These are phyloP conservation scores for Stephanodiscus triporus DNA, from an alignment of 108 stramenopile species.

Conservation along the genomic window DNA sequence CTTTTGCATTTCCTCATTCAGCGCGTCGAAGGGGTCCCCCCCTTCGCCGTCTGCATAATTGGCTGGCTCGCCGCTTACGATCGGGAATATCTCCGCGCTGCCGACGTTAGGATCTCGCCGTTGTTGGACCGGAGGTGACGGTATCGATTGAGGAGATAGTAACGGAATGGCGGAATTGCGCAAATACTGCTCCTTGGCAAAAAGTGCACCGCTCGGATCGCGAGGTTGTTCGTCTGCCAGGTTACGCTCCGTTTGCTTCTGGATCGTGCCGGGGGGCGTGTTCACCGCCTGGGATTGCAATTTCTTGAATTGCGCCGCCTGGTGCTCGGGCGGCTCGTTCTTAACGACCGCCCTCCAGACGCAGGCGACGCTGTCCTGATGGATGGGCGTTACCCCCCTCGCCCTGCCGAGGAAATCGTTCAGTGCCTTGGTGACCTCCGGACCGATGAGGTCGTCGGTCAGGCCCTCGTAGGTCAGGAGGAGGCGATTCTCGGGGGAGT, in stretches of 20 bases:
- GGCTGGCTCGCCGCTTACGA: neutral
- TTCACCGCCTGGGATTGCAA: conserved; percentile 29
- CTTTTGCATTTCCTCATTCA: neutral
- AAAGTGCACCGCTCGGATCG: neutral
- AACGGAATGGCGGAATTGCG: neutral
- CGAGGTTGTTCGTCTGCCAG: neutral
- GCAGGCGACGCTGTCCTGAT: conserved; percentile 39
- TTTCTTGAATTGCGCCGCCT: conserved; percentile 35
- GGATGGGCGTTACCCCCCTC: conserved; percentile 41
- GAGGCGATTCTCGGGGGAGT: conserved; percentile 41
- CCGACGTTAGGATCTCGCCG: too few species aligned
- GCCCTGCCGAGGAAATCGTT: conserved; percentile 40
- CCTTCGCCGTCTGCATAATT: neutral
- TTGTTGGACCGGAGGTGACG: too few species aligned
- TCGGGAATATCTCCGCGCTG: neutral
- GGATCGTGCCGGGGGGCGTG: conserved; percentile 5
- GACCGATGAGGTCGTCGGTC: conserved; percentile 47
- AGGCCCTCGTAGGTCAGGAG: conserved; percentile 54
- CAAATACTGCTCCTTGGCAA: neutral
- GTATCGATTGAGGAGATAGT: neutral
- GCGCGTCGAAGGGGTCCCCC: neutral
- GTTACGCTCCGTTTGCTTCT: neutral
- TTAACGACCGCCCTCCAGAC: conserved; percentile 53
- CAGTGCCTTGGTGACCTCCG: conserved; percentile 47
- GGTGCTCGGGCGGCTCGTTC: conserved; percentile 44